Conservation (phyloP, 2,329 filamentous ascomycete genomes). For the Fusarium vanettenii region DNA sequence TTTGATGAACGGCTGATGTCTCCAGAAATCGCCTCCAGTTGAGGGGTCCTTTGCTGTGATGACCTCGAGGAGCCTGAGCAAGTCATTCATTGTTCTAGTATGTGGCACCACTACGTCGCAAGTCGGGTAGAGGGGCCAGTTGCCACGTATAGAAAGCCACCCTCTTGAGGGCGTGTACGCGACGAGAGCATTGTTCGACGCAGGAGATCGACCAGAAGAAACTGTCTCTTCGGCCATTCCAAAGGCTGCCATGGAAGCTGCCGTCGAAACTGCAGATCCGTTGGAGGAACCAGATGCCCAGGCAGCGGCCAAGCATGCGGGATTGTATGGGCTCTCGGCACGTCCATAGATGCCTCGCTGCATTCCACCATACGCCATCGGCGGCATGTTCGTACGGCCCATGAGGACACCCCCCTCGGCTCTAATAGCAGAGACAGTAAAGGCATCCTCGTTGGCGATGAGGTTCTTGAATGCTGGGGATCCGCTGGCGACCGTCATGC, state of each 20-base stretch:
- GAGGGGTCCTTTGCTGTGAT: constrained; percentile 42
- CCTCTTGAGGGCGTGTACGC: constrained; percentile 67
- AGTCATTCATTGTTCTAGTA: constrained; percentile 60
- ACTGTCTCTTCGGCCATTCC: background rate
- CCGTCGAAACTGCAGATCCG: constrained; percentile 59
- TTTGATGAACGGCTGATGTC: background rate
- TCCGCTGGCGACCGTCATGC: constrained; percentile 63
- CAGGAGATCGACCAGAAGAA: background rate
- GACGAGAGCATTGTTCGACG: constrained; percentile 39
- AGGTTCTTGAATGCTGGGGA: constrained; percentile 65
- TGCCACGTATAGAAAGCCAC: constrained; percentile 61
- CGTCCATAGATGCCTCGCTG: constrained; percentile 67
- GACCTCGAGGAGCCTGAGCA: constrained; percentile 61
- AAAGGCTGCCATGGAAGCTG: background rate
- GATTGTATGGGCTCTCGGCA: constrained; percentile 67
- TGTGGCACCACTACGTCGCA: constrained; percentile 66
- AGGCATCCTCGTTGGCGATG: constrained; percentile 63
- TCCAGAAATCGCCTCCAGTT: background rate
- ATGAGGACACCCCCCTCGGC: constrained; percentile 31
- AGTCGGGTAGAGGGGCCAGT: constrained; percentile 66
- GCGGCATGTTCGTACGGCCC: constrained; percentile 67
- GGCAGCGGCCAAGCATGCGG: constrained; percentile 63
- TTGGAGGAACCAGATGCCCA: constrained; percentile 69
- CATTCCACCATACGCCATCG: constrained; percentile 69
- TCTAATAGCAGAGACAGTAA: constrained; percentile 52